Base-by-base conservation (phyloP, 179 eudicot species). In the Beta corolliflora region DNA sequence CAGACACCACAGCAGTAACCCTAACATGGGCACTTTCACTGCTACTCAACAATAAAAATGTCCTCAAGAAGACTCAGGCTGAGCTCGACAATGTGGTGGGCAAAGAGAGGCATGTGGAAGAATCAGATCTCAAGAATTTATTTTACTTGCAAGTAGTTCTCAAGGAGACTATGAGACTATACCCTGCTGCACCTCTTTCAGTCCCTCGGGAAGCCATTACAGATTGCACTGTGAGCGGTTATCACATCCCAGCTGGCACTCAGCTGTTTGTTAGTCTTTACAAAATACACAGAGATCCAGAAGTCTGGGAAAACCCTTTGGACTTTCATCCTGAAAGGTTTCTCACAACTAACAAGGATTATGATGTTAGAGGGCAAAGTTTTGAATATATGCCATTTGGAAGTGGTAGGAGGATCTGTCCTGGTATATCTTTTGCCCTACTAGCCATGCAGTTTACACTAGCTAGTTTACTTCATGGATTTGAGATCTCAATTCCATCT, bases 181-280 rank as follows among this genome's bases (percentile, higher is more conserved):
- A 81, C 60, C 84, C 84, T 29, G 80, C 84, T 2, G 71, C 60
- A 1, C 71, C 84, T 7, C 48, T 73, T 6, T 54, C 44, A 16
- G 23, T 9, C 18, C 72, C 72, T 44, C 63, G 77, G 15, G 80
- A 69, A 69, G 71, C 84, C 77, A 60, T 69, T 31, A 13, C 71
- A 19, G 84, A 81, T 16, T 81, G 84, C 61, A 77, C 63, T 0
- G 84, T 81, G 18, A 53, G 71, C n/a, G 80, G 84, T 10, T 81
- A 77, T 31, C 80, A 77, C 63, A 81, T 81, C 64, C 77, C 79
- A 2, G 55, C 71, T 13, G 77, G 77, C 7, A 81, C 84, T 3
- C 71, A 48, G 4, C 71, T 77, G 8, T 76, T 55, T 59, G 76
- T 81, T 9, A 81, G 68, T 48, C 77, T 77, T 18, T 50, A 77